Base-by-base conservation (phyloP, 2,329 filamentous ascomycete genomes). In the Botrytis pseudocinerea region DNA sequence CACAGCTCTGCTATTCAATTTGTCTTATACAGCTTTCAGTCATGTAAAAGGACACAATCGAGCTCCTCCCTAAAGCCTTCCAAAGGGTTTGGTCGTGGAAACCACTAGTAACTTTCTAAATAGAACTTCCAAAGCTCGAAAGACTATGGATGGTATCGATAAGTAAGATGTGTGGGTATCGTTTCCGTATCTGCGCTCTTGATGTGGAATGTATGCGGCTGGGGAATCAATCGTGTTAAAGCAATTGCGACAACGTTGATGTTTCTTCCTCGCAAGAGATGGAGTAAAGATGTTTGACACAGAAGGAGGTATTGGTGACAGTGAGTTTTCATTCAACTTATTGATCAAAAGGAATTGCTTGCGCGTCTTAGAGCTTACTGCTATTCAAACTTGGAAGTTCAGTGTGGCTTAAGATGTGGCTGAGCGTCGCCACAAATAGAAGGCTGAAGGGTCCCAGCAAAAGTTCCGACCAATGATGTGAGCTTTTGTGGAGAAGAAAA, bases 101-200 rank as follows among this genome's bases (percentile, higher is more conserved):
- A 16, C 18, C 12, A 38, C 40, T 57, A 48, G 25, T 44, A 38
- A 9, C 38, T 38, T 32, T 57, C 42, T 25, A 20, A 42, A 38
- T 42, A 69, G 48, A 42, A 6, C 35, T 42, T 40, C 14, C 25
- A 10, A 57, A 54, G 48, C 22, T 38, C 32, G 65, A 40, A 65
- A 65, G 63, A 65, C 28, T 35, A 25, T 61, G 18, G 28, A 44
- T 46, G 57, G 16, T 71, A 61, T 68, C 51, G 70, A 68, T 68
- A 72, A 72, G 70, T 72, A n/a, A 28, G 51, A 66, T 18, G 32
- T 46, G 48, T 44, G 32, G 54, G 63, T n/a, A 35, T 57, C 28
- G 48, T 62, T n/a, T 69, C 46, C 32, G 64, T 35, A 68, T n/a
- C 28, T n/a, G 51, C 40, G 51, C 51, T 57, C 2, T 28, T 20